Evolutionary conservation across 306 rosid species (phyloP).

Genomic region (Cucurbita maxima): DNA sequence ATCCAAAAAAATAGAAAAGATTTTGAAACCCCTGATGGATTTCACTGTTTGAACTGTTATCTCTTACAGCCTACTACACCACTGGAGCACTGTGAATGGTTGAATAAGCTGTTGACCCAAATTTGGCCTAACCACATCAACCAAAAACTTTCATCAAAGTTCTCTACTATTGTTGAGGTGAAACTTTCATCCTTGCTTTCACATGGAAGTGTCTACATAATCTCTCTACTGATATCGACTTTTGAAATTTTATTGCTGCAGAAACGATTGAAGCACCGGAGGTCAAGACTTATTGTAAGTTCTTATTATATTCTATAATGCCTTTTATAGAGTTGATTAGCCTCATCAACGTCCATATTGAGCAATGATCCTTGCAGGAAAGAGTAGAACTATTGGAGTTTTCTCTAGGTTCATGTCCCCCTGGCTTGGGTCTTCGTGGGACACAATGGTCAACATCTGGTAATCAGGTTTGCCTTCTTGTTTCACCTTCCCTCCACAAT

Average conservation of each 20-base stretch:
- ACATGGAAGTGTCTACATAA: neutral
- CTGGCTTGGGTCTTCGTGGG: conserved; percentile 74
- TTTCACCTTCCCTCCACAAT: neutral
- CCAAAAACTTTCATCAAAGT: conserved; percentile 57
- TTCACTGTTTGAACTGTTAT: neutral
- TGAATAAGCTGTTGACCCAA: conserved; percentile 67
- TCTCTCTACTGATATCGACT: neutral
- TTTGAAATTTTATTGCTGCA: conserved; percentile 19
- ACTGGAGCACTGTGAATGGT: conserved; percentile 92
- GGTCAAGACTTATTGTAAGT: conserved; percentile 71
- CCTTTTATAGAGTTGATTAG: conserved; percentile 11
- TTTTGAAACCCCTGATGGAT: neutral
- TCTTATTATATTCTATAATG: neutral
- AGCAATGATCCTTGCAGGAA: conserved; percentile 41
- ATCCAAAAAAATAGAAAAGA: neutral
- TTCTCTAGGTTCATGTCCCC: conserved; percentile 80
- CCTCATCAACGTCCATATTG: conserved; percentile 4
- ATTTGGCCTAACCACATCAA: conserved; percentile 52
- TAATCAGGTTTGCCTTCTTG: conserved; percentile 53
- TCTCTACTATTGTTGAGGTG: conserved; percentile 73
- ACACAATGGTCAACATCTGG: conserved; percentile 69
- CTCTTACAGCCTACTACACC: conserved; percentile 57
- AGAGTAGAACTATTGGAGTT: conserved; percentile 63
- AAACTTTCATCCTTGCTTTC: conserved; percentile 5
- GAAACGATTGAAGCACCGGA: conserved; percentile 72